phyloP scores from a whole-genome alignment of 2,329 filamentous ascomycete species.

The Cyphellophora attinorum region DNA sequence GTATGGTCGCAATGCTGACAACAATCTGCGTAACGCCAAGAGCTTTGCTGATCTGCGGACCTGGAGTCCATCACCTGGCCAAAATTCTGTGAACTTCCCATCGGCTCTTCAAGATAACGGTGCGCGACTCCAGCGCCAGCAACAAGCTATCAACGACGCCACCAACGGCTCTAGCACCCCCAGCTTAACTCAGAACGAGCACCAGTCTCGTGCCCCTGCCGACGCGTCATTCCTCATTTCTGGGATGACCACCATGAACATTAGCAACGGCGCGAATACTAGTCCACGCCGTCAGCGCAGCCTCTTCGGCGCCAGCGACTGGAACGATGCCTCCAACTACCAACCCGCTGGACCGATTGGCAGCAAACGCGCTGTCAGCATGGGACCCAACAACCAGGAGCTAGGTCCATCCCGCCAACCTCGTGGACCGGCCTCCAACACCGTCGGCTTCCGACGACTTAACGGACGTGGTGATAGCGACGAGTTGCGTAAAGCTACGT shows the following conservation, averaged over 20 bases:
- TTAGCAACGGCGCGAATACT: slow-evolving; percentile 26
- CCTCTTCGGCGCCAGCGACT: slow-evolving; percentile 16
- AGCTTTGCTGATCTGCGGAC: slow-evolving; percentile 93
- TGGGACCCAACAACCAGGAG: slow-evolving; percentile 43
- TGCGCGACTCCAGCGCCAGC: slow-evolving; percentile 41
- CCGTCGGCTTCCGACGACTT: slow-evolving; percentile 48
- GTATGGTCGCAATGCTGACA: slow-evolving; percentile 52
- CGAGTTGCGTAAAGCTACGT: slow-evolving; percentile 55
- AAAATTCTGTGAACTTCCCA: slow-evolving; percentile 80
- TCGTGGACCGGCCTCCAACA: slow-evolving; percentile 50
- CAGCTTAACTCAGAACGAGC: slow-evolving; percentile 53
- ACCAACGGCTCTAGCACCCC: slow-evolving; percentile 56
- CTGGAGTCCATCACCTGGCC: slow-evolving; percentile 86
- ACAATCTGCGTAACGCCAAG: slow-evolving; percentile 81
- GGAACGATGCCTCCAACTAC: slow-evolving; percentile 15
- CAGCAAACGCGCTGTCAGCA: slow-evolving; percentile 54
- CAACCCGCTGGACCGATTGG: slow-evolving; percentile 48
- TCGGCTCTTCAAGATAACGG: slow-evolving; percentile 56
- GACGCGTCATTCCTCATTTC: slow-evolving; percentile 54
- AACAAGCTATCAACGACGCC: slow-evolving; percentile 41
- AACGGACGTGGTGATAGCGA: slow-evolving; percentile 58
- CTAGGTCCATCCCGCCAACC: slow-evolving; percentile 54
- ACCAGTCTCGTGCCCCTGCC: slow-evolving; percentile 33
- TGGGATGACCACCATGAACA: slow-evolving; percentile 36
- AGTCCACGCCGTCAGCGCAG: slow-evolving; percentile 23